Base-by-base conservation (phyloP, 2,329 filamentous ascomycete species). In the Colletotrichum godetiae region DNA sequence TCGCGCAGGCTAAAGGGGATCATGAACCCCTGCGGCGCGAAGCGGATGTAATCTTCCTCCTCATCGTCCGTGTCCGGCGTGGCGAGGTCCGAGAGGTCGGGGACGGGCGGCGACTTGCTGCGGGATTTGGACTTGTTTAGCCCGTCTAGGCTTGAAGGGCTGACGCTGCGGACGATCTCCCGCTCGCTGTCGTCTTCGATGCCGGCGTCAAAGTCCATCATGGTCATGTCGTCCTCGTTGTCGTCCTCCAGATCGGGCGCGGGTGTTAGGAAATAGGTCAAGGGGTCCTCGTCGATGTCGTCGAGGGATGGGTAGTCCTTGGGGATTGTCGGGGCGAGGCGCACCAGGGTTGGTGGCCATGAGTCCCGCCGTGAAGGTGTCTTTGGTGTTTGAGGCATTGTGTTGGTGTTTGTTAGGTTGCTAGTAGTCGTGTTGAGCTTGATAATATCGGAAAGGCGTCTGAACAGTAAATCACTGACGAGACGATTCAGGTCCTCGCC, bases 191-290 rank as follows among this genome's bases (percentile, higher is more conserved):
- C 78, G 76, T 88, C 85, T 77, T 90, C 88, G 78, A 91, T 91
- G 68, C 89, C 88, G 49, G 89, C 89, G 77, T 90, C 88, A 76
- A 89, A 87, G 75, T 88, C 87, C 81, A 87, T 82, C 78, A 87
- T 84, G 75, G 82, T 82, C 57, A 83, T 42, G 37, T 42, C 79
- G 53, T 84, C 84, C 31, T 84, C 79, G 35, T 85, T 80, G 13
- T 82, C 79, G 27, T 84, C 82, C 24, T 86, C 84, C 12, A 84
- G 77, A 12, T 82, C 81, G 0, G 86, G 82, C 0, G 84, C 82
- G 1, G 88, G 86, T 1, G 88, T 89, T 55, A 90, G 84, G 75
- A 90, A 91, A 78, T 88, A 90, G 60, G 84, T 87, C 64, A 90
- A 82, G 19, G 89, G 88, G 75, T 90, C 86, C 58, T 88, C 84